These are phyloP conservation scores for Aspergillus mulundensis DNA, from an alignment of 495 filamentous ascomycete genomes.

Conservation along the genomic window DNA sequence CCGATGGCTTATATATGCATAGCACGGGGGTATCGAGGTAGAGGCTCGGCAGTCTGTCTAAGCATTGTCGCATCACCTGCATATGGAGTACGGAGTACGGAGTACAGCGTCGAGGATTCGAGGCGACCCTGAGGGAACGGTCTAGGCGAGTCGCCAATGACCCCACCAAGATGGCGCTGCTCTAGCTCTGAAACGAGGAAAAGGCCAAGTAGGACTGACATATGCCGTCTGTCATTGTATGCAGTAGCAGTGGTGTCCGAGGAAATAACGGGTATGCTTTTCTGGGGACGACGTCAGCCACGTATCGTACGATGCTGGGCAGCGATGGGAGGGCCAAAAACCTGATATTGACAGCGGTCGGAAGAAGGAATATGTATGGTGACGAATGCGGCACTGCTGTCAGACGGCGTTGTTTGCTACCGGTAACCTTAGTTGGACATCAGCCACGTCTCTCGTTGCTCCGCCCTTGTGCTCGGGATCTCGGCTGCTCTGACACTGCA, in stretches of 20 bases:
- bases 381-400: constrained; percentile 3
- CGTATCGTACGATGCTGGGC: constrained; percentile 5
- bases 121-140: no score
- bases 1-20: not conserved
- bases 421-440: not conserved
- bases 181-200: constrained; percentile 7
- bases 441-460: constrained; percentile 1
- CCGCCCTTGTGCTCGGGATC: not conserved
- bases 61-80: not conserved
- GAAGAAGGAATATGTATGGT: not conserved
- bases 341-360: constrained; percentile 4
- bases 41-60: not conserved
- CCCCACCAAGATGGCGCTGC: constrained; percentile 1
- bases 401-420: not conserved
- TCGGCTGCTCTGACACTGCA: not conserved
- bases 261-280: not conserved
- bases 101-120: no score
- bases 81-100: not conserved
- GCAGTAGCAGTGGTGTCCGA: not conserved
- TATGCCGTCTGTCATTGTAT: not conserved
- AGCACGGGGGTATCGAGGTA: not conserved
- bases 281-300: constrained; percentile 2
- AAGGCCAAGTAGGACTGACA: not conserved
- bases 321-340: not conserved
- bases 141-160: no score